Conservation (phyloP, 2,329 filamentous ascomycete species). For the Drechslerella dactyloides region DNA sequence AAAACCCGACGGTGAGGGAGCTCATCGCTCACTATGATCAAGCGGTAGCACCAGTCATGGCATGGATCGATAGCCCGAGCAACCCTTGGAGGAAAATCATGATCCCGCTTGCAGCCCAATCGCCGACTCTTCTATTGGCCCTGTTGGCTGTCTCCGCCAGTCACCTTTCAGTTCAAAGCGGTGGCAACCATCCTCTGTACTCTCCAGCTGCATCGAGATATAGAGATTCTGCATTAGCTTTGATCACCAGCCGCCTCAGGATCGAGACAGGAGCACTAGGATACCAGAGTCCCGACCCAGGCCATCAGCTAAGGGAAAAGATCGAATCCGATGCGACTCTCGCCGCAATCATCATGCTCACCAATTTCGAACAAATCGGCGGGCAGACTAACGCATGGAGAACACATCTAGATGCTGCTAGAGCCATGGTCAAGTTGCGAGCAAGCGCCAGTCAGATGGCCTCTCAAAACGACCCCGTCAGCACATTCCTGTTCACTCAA, state of each 20-base stretch:
- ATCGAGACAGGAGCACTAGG: constrained; percentile 42
- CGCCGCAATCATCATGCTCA: constrained; percentile 46
- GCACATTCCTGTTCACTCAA: constrained; percentile 35
- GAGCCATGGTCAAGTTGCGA: constrained; percentile 43
- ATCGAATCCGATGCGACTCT: constrained; percentile 46
- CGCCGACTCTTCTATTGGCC: constrained; percentile 35
- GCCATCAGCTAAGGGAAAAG: constrained; percentile 40
- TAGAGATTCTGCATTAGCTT: constrained; percentile 36
- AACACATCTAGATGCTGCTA: constrained; percentile 42
- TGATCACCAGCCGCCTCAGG: constrained; percentile 40
- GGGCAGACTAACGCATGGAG: constrained; percentile 47
- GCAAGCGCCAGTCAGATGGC: constrained; percentile 35
- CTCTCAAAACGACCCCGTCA: constrained; percentile 32
- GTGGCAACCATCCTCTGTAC: constrained; percentile 36
- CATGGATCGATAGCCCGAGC: constrained; percentile 41
- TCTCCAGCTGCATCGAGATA: constrained; percentile 37
- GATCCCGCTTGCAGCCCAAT: constrained; percentile 45
- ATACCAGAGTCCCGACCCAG: constrained; percentile 42
- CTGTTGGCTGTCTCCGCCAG: constrained; percentile 37
- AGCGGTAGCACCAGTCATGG: constrained; percentile 37
- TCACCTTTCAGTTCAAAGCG: constrained; percentile 38
- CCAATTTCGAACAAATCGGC: constrained; percentile 45
- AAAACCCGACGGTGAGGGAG: constrained; percentile 24
- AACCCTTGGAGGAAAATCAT: constrained; percentile 49
- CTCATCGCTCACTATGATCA: constrained; percentile 45